Evolutionary conservation across 1,139 yeast genomes (phyloP), one percentile per base, ranked within the genome.

Genomic region (Debaryomyces robertsiae): DNA sequence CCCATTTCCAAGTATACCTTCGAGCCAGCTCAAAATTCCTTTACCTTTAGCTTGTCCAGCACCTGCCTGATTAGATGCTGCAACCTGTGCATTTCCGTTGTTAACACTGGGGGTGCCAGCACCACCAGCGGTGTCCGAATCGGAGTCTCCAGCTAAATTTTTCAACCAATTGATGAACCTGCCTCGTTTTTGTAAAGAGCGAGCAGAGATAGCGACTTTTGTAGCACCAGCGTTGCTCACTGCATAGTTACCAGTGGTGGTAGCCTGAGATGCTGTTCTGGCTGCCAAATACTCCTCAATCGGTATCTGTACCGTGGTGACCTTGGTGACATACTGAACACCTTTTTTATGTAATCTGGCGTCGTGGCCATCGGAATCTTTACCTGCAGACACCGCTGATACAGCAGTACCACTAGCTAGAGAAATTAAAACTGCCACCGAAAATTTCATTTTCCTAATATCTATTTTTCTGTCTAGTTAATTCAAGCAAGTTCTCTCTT

Each of bases 311-410:
- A 53, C 50, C 6, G 61, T 57, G n/a, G 50, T 43, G 9, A 48
- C 46, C 11, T 46, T 39, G 3, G 60, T 54, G 16, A 55, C 53
- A 19, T 49, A 49, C 17, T 47, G 45, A 10, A 52, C 40, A 16
- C 44, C 47, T 41, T 54, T 43, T 25, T 46, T 41, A 9, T 24
- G 29, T 14, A 14, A 18, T 15, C 24, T 27, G 9, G 15, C n/a
- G 5, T 24, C 29, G 10, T 32, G 16, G n/a, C 3, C 9, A 14
- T 24, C 18, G 6, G 36, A 9, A 17, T 32, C 30, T 3, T 19
- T 16, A 15, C 23, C 36, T 3, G 36, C 10, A 6, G 25, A 28
- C 24, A 15, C 16, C 9, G 29, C 36, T 32, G 24, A 7, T 23
- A 27, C 17, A 25, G 23, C 30, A 7, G 27, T 16, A 22, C 24